A percentile compares a stretch with the other conserved stretches of the same genome.
These are phyloP conservation scores for Drechslerella dactyloides DNA, from an alignment of 2,329 filamentous ascomycete genomes.

Conservation along the genomic window DNA sequence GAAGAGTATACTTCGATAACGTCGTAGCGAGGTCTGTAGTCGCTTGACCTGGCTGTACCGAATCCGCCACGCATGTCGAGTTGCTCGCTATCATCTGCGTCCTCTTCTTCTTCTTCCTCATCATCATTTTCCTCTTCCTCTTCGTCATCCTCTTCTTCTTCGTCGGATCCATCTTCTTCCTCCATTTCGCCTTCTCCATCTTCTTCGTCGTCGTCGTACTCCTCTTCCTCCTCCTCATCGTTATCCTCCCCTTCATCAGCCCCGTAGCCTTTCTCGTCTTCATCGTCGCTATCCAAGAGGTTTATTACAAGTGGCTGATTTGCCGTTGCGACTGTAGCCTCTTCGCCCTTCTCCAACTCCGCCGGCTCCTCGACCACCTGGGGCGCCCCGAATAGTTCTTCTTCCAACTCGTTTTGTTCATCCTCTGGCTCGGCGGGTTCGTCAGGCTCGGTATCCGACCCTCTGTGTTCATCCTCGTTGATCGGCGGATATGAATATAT, in stretches of 20 bases:
- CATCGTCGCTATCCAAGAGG: conserved; percentile 2
- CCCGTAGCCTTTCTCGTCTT: background rate
- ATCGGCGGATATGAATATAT: background rate
- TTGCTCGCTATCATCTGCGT: conserved; percentile 5
- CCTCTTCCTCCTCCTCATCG: background rate
- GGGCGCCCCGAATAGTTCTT: background rate
- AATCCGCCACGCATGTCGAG: background rate
- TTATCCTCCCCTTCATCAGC: background rate
- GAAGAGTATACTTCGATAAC: conserved; percentile 35
- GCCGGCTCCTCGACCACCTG: background rate
- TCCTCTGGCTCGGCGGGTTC: background rate
- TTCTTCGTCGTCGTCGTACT: conserved; percentile 4
- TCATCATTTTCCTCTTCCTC: conserved; percentile 24
- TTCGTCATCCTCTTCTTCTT: conserved; percentile 2
- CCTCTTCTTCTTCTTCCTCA: conserved; percentile 11
- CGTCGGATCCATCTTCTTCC: background rate
- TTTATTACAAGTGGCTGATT: background rate
- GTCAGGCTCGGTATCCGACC: conserved; percentile 36
- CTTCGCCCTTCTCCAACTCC: background rate
- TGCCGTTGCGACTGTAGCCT: background rate
- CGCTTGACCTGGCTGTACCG: background rate
- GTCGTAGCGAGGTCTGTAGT: conserved; percentile 1
- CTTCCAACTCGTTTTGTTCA: background rate
- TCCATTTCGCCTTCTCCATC: background rate
- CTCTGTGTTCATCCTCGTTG: conserved; percentile 14